Conservation (phyloP, 495 filamentous ascomycete species). For the Tuber calosporum region DNA sequence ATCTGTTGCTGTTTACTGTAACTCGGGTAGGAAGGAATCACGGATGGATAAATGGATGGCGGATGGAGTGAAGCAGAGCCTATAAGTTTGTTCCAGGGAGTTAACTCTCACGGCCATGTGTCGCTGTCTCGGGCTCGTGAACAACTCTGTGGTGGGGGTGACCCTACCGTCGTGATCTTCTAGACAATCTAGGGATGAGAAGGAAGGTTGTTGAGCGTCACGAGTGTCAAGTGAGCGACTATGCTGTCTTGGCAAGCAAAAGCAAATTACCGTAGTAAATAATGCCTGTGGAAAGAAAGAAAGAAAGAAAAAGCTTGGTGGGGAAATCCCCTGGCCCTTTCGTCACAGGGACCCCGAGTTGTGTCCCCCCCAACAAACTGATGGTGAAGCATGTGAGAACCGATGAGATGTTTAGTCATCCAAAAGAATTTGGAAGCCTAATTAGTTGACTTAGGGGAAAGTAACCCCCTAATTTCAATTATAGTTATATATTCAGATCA, state of each 20-base stretch:
- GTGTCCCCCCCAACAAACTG: conserved; percentile 1
- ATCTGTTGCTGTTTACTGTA: background rate
- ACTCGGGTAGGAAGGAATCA: background rate
- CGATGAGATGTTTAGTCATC: background rate
- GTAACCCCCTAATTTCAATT: background rate
- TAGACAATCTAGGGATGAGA: background rate
- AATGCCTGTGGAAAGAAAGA: conserved; percentile 41
- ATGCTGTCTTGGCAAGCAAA: background rate
- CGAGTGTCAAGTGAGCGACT: background rate
- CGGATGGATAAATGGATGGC: background rate
- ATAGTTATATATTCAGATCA: background rate
- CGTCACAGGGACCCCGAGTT: background rate
- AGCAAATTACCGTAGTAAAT: conserved; percentile 30
- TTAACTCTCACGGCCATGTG: background rate
- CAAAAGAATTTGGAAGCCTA: background rate
- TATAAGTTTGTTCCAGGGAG: background rate
- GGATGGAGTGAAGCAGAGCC: background rate
- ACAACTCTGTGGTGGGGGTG: background rate
- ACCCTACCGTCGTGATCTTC: background rate
- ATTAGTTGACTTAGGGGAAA: too few species aligned
- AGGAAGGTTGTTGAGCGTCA: background rate
- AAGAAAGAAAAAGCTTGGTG: background rate
- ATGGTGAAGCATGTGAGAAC: background rate
- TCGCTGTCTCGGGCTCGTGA: background rate
- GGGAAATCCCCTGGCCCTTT: background rate